Evolutionary conservation across 768 basidiomycete species (phyloP).

Genomic region (Suillus brevipes): DNA sequence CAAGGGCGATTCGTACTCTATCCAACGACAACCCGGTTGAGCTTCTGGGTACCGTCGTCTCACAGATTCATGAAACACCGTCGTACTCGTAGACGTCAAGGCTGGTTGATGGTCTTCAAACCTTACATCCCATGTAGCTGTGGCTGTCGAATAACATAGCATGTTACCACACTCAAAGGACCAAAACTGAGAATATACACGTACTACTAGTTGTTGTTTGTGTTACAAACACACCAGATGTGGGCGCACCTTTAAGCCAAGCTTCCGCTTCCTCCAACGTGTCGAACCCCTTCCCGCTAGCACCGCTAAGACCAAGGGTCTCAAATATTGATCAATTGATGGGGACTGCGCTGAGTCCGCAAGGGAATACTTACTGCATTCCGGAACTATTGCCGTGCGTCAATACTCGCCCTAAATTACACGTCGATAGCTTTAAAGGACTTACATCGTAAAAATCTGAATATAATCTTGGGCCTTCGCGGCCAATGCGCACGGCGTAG

Average conservation of each 20-base stretch:
- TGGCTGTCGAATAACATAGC: not conserved
- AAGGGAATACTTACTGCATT: conserved; percentile 22
- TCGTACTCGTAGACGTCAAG: conserved; percentile 11
- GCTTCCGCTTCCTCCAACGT: conserved; percentile 26
- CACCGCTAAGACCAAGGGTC: conserved; percentile 32
- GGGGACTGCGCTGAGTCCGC: not conserved
- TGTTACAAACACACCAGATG: conserved; percentile 9
- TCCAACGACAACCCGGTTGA: not conserved
- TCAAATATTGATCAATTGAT: conserved; percentile 7
- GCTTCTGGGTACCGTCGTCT: conserved; percentile 1
- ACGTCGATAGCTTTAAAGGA: not conserved
- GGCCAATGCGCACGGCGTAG: conserved; percentile 37
- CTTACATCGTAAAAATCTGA: conserved; percentile 30
- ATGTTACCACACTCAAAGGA: not conserved
- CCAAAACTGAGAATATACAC: conserved; percentile 19
- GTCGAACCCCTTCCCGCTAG: conserved; percentile 35
- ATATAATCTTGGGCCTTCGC: conserved; percentile 35
- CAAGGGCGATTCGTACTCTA: not conserved
- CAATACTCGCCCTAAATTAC: not conserved
- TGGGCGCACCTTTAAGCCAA: conserved; percentile 22
- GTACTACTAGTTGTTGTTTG: conserved; percentile 12
- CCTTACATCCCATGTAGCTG: not conserved
- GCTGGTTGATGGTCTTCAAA: not conserved
- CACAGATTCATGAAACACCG: not conserved
- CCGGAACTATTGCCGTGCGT: conserved; percentile 17